These are phyloP conservation scores for Pseudozyma hubeiensis DNA, from an alignment of 1,284 basidiomycete genomes.

Conservation along the genomic window DNA sequence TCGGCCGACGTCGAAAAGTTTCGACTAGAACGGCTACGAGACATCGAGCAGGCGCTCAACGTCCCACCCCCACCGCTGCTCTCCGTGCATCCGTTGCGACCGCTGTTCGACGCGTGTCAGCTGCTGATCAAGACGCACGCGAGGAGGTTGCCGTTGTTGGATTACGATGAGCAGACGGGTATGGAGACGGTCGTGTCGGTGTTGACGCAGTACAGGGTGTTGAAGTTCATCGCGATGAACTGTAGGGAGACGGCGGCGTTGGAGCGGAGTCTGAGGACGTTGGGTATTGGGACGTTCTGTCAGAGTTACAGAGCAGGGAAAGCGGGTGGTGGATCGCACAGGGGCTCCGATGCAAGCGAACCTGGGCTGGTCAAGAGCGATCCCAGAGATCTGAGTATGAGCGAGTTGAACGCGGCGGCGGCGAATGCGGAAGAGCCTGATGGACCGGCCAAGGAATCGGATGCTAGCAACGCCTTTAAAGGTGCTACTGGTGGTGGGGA, in stretches of 20 bases:
- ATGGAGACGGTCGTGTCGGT: conserved; percentile 96
- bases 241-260: conserved; percentile 64
- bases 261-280: conserved; percentile 82
- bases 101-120: conserved; percentile 90
- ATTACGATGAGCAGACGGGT: conserved; percentile 90
- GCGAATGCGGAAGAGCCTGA: neutral
- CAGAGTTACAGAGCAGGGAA: conserved; percentile 12
- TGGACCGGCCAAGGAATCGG: conserved; percentile 4
- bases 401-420: conserved; percentile 11
- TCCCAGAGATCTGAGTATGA: conserved; percentile 19
- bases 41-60: conserved; percentile 91
- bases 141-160: conserved; percentile 90
- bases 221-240: conserved; percentile 99
- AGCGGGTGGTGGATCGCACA: conserved; percentile 11
- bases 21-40: conserved; percentile 77
- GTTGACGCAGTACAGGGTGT: conserved; percentile 94
- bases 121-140: conserved; percentile 95
- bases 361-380: conserved; percentile 28
- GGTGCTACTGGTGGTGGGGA: neutral
- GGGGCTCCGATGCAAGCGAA: conserved; percentile 41
- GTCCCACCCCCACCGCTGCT: conserved; percentile 92
- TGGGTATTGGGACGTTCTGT: conserved; percentile 95
- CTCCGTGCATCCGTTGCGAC: conserved; percentile 83
- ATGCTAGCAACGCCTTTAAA: conserved; percentile 15
- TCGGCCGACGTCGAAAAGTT: conserved; percentile 94